phyloP scores from a whole-genome alignment of 2,329 filamentous ascomycete species.

The Aureobasidium sp. region DNA sequence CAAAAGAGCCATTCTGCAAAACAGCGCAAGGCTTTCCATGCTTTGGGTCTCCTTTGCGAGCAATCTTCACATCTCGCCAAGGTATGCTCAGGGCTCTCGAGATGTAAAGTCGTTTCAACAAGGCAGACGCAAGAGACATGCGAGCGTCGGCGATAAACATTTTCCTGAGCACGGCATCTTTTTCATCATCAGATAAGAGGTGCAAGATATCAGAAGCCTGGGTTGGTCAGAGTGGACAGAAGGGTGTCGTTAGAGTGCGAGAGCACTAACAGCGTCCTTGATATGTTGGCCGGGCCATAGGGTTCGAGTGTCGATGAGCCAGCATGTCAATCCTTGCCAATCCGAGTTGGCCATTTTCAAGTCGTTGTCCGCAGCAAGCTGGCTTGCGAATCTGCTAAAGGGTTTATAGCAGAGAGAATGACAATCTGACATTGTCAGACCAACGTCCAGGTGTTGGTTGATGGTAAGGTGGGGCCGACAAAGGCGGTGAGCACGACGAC shows the following conservation, averaged over 20 bases:
- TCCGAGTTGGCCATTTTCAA: neutral
- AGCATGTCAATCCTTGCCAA: conserved; percentile 31
- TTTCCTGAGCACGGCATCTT: conserved; percentile 46
- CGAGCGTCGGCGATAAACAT: conserved; percentile 53
- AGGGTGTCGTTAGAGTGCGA: neutral
- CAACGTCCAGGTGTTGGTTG: neutral
- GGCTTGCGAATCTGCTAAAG: neutral
- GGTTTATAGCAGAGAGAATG: neutral
- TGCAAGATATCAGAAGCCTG: conserved; percentile 37
- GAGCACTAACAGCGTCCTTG: conserved; percentile 27
- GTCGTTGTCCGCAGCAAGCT: neutral
- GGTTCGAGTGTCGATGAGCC: conserved; percentile 42
- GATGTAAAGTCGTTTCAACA: conserved; percentile 66
- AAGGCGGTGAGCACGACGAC: neutral
- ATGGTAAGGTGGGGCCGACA: neutral
- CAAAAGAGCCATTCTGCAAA: conserved; percentile 32
- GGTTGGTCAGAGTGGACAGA: neutral
- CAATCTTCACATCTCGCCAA: conserved; percentile 52
- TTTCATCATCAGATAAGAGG: conserved; percentile 45
- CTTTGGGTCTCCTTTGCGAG: conserved; percentile 44
- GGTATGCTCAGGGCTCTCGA: conserved; percentile 49
- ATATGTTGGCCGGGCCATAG: conserved; percentile 42
- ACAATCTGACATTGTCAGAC: neutral
- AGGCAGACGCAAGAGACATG: conserved; percentile 62
- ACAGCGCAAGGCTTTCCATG: conserved; percentile 46